Evolutionary conservation across 768 basidiomycete species (phyloP).

Genomic region (Multifurca ochricompacta): DNA sequence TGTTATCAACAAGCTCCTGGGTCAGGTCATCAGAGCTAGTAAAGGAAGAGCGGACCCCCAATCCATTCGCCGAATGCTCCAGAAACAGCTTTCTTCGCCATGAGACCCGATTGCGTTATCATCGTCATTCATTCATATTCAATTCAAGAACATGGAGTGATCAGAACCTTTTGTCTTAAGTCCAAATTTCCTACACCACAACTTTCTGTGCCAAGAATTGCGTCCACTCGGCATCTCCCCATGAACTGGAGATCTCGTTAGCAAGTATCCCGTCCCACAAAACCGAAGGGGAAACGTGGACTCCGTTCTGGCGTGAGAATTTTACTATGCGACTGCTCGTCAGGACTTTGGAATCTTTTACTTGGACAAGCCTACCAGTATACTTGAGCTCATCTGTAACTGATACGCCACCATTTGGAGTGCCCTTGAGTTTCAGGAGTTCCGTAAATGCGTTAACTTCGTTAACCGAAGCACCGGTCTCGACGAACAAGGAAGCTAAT

Average conservation of each 20-base stretch:
- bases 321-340: slow-evolving; percentile 52
- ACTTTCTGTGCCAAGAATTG: slow-evolving; percentile 63
- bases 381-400: slow-evolving; percentile 87
- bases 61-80: slow-evolving; percentile 43
- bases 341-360: neutral
- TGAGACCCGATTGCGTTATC: neutral
- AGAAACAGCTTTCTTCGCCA: slow-evolving; percentile 33
- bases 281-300: slow-evolving; percentile 84
- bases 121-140: neutral
- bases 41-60: slow-evolving; percentile 73
- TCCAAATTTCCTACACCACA: slow-evolving; percentile 27
- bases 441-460: slow-evolving; percentile 50
- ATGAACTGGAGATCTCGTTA: slow-evolving; percentile 69
- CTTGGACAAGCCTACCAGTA: slow-evolving; percentile 46
- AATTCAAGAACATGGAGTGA: neutral
- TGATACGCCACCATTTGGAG: slow-evolving; percentile 71
- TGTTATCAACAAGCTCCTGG: slow-evolving; percentile 75
- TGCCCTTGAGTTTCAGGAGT: slow-evolving; percentile 50
- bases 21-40: slow-evolving; percentile 77
- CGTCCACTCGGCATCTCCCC: slow-evolving; percentile 76
- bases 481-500: slow-evolving; percentile 49
- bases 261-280: slow-evolving; percentile 72
- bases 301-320: slow-evolving; percentile 80
- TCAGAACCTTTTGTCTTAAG: neutral
- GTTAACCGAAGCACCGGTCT: slow-evolving; percentile 41